phyloP scores from a whole-genome alignment of 176 grass and related monocot genomes.

The Lolium rigidum region DNA sequence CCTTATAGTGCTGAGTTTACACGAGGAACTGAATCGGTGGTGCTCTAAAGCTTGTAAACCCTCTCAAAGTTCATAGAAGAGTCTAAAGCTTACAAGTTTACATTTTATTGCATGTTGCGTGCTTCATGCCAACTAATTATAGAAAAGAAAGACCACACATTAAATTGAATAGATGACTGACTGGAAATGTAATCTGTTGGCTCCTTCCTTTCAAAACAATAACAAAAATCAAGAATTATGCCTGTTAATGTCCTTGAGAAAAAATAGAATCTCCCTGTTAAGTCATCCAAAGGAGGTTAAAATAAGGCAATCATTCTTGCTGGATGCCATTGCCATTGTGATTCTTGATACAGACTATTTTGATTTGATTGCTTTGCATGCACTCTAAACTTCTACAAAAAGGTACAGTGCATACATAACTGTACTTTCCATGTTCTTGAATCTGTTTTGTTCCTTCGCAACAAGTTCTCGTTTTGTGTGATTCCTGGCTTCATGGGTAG shows the following conservation, averaged over 20 bases:
- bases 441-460: not conserved
- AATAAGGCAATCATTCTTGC: conserved; percentile 6
- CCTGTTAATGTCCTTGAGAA: not conserved
- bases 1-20: conserved; percentile 35
- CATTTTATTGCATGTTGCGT: not conserved
- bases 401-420: not conserved
- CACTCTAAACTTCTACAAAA: not conserved
- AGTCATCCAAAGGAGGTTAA: not conserved
- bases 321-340: not conserved
- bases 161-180: not conserved
- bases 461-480: not conserved
- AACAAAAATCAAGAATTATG: not conserved
- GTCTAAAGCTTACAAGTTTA: not conserved
- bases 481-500: not conserved
- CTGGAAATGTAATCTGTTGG: not conserved
- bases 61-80: not conserved
- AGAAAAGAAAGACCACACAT: not conserved
- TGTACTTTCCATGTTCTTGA: not conserved
- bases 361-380: conserved; percentile 17
- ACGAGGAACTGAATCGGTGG: conserved; percentile 14
- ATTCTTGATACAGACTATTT: not conserved
- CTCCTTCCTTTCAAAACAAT: not conserved
- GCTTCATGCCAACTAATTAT: conserved; percentile 3
- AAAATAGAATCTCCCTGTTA: not conserved
- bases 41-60: conserved; percentile 31